Evolutionary conservation across 129 eudicot genomes (phyloP).

Genomic region (Apium graveolens): DNA sequence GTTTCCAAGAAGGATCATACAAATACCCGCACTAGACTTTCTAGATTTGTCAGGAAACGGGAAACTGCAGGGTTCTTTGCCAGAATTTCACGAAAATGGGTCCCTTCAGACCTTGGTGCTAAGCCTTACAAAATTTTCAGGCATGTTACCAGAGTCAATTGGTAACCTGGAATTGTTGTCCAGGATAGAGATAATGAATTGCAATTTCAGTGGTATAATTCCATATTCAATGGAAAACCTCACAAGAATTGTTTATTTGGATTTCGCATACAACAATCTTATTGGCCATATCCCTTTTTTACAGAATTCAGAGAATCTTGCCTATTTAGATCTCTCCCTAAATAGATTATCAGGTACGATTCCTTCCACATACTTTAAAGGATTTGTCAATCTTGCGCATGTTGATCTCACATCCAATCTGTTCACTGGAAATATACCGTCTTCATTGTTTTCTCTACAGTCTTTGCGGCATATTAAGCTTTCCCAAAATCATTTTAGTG

Average conservation of each 20-base stretch:
- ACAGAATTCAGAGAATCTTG: slow-evolving; percentile 1
- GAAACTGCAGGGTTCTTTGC: slow-evolving; percentile 32
- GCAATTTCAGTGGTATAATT: slow-evolving; percentile 41
- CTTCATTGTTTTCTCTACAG: slow-evolving; percentile 12
- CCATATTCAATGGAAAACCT: slow-evolving; percentile 37
- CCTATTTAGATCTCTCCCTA: not conserved
- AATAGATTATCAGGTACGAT: slow-evolving; percentile 5
- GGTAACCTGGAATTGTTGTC: slow-evolving; percentile 34
- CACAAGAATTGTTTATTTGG: slow-evolving; percentile 24
- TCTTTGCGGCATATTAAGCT: slow-evolving; percentile 15
- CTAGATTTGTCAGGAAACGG: slow-evolving; percentile 35
- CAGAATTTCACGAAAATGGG: slow-evolving; percentile 20
- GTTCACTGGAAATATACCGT: slow-evolving; percentile 9
- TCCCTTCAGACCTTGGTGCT: slow-evolving; percentile 30
- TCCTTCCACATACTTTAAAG: slow-evolving; percentile 6
- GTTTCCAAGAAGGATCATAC: slow-evolving; percentile 23
- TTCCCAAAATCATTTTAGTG: slow-evolving; percentile 17
- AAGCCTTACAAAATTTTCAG: slow-evolving; percentile 34
- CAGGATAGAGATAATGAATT: slow-evolving; percentile 20
- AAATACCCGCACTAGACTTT: slow-evolving; percentile 22
- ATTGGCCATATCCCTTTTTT: slow-evolving; percentile 24
- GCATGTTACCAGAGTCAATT: slow-evolving; percentile 36
- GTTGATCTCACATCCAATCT: not conserved
- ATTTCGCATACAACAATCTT: slow-evolving; percentile 28
- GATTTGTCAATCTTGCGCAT: not conserved